Evolutionary conservation across 768 basidiomycete species (phyloP).

Genomic region (Cystofilobasidium capitatum): DNA sequence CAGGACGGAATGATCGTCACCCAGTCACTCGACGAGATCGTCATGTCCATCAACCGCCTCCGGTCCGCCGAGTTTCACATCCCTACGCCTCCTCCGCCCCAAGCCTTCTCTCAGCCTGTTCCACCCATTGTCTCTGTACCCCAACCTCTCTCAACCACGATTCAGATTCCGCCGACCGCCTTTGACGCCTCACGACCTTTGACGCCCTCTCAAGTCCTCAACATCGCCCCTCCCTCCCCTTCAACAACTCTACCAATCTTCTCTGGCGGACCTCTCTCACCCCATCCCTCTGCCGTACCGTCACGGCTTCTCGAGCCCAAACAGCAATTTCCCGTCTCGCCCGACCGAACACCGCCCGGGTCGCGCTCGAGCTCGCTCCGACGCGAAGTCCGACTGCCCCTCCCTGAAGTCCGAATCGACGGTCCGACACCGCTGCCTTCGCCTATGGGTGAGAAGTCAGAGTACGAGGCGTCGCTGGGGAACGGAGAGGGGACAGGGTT

Average conservation of each 20-base stretch:
- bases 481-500: not conserved
- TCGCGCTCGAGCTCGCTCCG: not conserved
- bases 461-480: not conserved
- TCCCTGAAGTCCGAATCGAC: not conserved
- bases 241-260: not conserved
- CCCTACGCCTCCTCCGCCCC: conserved; percentile 23
- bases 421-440: not conserved
- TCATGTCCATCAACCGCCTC: conserved; percentile 16
- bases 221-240: not conserved
- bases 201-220: conserved; percentile 22
- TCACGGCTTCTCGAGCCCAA: not conserved
- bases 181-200: conserved; percentile 3
- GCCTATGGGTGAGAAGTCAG: not conserved
- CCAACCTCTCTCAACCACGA: not conserved
- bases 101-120: not conserved
- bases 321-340: not conserved
- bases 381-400: not conserved
- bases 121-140: not conserved
- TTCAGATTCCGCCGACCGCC: not conserved
- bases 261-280: not conserved
- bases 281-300: not conserved
- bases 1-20: conserved; percentile 47
- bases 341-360: not conserved
- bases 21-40: conserved; percentile 3
- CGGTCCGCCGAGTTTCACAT: conserved; percentile 6